Base-by-base conservation (phyloP, 2,329 filamentous ascomycete species). In the Alternaria burnsii region DNA sequence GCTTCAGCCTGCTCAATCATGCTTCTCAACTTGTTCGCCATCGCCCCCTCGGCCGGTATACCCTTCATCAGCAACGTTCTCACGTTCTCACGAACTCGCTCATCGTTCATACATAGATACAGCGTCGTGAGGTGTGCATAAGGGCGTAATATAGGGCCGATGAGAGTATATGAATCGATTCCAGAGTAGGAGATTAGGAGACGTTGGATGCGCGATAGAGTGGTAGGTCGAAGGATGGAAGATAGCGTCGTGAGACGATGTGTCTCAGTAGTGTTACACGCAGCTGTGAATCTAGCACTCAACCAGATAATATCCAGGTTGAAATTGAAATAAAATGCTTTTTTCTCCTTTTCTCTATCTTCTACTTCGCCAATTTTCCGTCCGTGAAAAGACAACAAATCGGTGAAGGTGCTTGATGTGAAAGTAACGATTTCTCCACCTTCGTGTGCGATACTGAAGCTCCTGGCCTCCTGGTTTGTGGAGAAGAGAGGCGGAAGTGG, bases 91-190 rank as follows among this genome's bases (percentile, higher is more conserved):
- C 18, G 34, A 18, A 55, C 56, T 44, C 53, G 62, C 40, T 18
- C 47, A 47, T 68, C 65, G 16, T 58, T 52, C 56, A 65, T 63
- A 6, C 52, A 58, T 14, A 67, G 26, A 52, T 61, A 67, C 40
- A 67, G 26, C n/a, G 42, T 55, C 44, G 67, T 61, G 5, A 63
- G 53, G 0, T 18, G 16, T 10, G 41, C 34, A 20, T 61, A 62
- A 3, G 34, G 36, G 4, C 63, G 55, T 18, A 66, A 22, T 2
- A 44, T 18, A 3, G 61, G 32, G 7, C 61, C 63, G 1, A 64
- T 58, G 2, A 18, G 22, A 24, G n/a, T 24, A 20, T 58, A 64
- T 1, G 20, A 24, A 30, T 66, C 63, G 3, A 22, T 4, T 1
- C 55, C 55, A 6, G 55, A 61, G 34, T 62, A 64, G 12, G 63